phyloP scores from a whole-genome alignment of 768 basidiomycete species.

The Boletales sp. region DNA sequence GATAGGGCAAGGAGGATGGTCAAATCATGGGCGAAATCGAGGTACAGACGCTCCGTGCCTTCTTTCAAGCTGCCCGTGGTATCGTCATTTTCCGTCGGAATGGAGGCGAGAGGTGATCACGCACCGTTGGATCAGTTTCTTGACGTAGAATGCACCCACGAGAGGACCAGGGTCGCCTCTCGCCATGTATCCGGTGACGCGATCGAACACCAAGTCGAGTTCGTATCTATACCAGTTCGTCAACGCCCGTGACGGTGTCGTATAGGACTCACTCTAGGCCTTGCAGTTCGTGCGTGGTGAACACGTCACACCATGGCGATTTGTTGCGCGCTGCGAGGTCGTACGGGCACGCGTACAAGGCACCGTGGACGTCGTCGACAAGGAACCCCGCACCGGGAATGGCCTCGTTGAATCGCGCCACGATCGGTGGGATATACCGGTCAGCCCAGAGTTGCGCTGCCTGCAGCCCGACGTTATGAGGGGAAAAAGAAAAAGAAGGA shows the following conservation, averaged over 20 bases:
- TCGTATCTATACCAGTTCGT: slow-evolving; percentile 28
- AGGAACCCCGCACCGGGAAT: slow-evolving; percentile 33
- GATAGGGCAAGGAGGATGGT: slow-evolving; percentile 37
- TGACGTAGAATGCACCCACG: slow-evolving; percentile 36
- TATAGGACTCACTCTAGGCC: slow-evolving; percentile 32
- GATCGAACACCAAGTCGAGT: slow-evolving; percentile 33
- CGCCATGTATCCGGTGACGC: slow-evolving; percentile 29
- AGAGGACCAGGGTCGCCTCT: slow-evolving; percentile 28
- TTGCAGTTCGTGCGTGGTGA: slow-evolving; percentile 30
- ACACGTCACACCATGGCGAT: slow-evolving; percentile 42
- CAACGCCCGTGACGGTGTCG: neutral
- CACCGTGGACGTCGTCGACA: slow-evolving; percentile 32
- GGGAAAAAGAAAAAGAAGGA: no score
- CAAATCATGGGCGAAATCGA: slow-evolving; percentile 42
- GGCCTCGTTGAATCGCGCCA: slow-evolving; percentile 31
- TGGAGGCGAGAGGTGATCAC: neutral
- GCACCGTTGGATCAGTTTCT: slow-evolving; percentile 38
- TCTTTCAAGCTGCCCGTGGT: neutral
- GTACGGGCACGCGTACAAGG: slow-evolving; percentile 41
- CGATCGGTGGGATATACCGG: slow-evolving; percentile 36
- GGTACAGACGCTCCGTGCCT: slow-evolving; percentile 27
- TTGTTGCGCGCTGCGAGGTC: slow-evolving; percentile 33
- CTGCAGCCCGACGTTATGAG: neutral
- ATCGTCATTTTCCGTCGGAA: neutral
- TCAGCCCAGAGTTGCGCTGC: slow-evolving; percentile 27